These are phyloP conservation scores for Rubroboletus satanas DNA, from an alignment of 768 basidiomycete species.

Conservation along the genomic window DNA sequence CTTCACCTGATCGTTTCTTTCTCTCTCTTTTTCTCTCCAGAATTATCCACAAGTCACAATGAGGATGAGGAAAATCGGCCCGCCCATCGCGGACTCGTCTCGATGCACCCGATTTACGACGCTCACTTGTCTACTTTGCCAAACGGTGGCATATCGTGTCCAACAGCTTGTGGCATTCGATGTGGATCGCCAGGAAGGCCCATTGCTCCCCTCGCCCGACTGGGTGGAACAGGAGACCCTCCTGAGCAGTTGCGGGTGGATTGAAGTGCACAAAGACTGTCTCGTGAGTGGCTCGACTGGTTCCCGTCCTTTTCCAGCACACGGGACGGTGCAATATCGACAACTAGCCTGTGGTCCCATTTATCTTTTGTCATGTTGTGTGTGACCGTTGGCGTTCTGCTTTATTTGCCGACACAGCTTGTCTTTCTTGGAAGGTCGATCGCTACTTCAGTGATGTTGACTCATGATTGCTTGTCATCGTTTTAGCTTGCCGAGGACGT, in stretches of 20 bases:
- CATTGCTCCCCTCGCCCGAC: conserved; percentile 65
- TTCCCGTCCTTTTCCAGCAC: not conserved
- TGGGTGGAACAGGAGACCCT: conserved; percentile 75
- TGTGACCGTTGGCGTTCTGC: not conserved
- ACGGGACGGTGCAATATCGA: not conserved
- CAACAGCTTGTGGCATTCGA: conserved; percentile 55
- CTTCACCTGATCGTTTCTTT: conserved; percentile 6
- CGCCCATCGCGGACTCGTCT: conserved; percentile 41
- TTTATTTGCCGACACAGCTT: conserved; percentile 8
- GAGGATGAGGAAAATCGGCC: conserved; percentile 50
- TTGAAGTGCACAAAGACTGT: conserved; percentile 63
- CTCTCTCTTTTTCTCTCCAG: conserved; percentile 34
- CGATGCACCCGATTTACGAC: conserved; percentile 58
- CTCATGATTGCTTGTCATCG: conserved; percentile 9
- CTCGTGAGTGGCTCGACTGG: conserved; percentile 49
- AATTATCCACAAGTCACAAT: conserved; percentile 67
- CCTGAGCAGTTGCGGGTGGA: conserved; percentile 66
- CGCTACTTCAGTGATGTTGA: conserved; percentile 10
- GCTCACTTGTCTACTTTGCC: conserved; percentile 68
- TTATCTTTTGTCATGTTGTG: not conserved
- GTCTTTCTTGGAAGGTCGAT: conserved; percentile 1
- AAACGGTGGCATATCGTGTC: conserved; percentile 64
- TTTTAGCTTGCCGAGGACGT: conserved; percentile 28
- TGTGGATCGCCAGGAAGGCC: conserved; percentile 57
- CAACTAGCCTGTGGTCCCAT: conserved; percentile 2